These are phyloP conservation scores for Syzygium malaccense DNA, from an alignment of 441 rosid species.

Conservation along the genomic window DNA sequence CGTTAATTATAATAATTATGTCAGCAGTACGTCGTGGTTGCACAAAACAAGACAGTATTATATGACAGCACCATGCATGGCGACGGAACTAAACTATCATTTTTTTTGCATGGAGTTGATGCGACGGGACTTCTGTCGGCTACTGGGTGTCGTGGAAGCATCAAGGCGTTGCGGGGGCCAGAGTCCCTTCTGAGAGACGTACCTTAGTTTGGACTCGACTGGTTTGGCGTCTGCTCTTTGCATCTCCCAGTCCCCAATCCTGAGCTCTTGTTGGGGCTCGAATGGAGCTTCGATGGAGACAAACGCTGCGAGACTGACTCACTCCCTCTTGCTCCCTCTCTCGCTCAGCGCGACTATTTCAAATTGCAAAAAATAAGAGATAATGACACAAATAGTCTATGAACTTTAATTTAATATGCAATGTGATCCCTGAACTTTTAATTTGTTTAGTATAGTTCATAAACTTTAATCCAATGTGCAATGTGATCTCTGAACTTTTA, in stretches of 20 bases:
- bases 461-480: too few species aligned
- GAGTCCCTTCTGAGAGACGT: neutral
- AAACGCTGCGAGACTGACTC: neutral
- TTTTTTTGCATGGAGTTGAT: neutral
- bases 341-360: neutral
- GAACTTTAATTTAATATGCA: too few species aligned
- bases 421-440: too few species aligned
- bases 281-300: constrained; percentile 17
- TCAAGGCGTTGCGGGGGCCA: constrained; percentile 17
- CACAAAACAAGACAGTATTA: neutral
- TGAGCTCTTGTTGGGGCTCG: neutral
- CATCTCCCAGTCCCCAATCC: neutral
- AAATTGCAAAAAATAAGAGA: neutral
- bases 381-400: too few species aligned
- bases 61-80: neutral
- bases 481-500: too few species aligned
- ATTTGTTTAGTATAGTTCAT: too few species aligned
- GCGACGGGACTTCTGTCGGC: constrained; percentile 13
- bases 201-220: constrained; percentile 5
- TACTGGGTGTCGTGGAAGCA: constrained; percentile 16
- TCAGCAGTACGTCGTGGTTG: neutral
- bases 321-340: neutral
- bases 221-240: neutral
- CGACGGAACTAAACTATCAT: neutral
- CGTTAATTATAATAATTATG: neutral